These are phyloP conservation scores for Delonix regia DNA, from an alignment of 306 rosid genomes.

Conservation along the genomic window DNA sequence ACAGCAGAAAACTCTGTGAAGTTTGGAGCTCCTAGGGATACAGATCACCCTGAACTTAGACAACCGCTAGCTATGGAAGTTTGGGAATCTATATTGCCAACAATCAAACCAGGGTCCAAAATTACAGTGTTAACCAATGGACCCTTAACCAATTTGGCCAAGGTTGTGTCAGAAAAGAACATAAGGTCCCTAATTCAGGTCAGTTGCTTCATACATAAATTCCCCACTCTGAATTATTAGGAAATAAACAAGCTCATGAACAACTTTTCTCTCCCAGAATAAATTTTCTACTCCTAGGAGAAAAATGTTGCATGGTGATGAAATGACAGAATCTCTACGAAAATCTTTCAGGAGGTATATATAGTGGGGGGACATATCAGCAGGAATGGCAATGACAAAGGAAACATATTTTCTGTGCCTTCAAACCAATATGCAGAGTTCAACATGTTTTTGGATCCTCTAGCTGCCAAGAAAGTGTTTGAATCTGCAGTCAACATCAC, in stretches of 20 bases:
- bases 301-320: constrained; percentile 4
- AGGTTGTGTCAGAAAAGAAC: constrained; percentile 49
- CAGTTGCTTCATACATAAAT: constrained; percentile 10
- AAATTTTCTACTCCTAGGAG: background rate
- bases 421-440: constrained; percentile 80
- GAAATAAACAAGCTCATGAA: background rate
- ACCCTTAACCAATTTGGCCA: constrained; percentile 90
- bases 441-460: constrained; percentile 87
- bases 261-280: no score
- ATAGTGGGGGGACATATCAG: constrained; percentile 84
- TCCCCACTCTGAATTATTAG: background rate
- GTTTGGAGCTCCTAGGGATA: constrained; percentile 67
- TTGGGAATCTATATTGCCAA: constrained; percentile 66
- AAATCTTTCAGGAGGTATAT: constrained; percentile 67
- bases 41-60: constrained; percentile 73
- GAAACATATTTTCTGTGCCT: constrained; percentile 73
- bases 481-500: constrained; percentile 64
- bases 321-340: constrained; percentile 3
- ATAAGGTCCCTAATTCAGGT: constrained; percentile 69
- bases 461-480: constrained; percentile 73
- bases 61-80: constrained; percentile 75
- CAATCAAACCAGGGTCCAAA: constrained; percentile 62
- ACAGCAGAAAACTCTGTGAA: constrained; percentile 66
- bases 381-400: constrained; percentile 51
- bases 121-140: constrained; percentile 85